phyloP scores from a whole-genome alignment of 805 yeast species.

The Saturnispora dispora region DNA sequence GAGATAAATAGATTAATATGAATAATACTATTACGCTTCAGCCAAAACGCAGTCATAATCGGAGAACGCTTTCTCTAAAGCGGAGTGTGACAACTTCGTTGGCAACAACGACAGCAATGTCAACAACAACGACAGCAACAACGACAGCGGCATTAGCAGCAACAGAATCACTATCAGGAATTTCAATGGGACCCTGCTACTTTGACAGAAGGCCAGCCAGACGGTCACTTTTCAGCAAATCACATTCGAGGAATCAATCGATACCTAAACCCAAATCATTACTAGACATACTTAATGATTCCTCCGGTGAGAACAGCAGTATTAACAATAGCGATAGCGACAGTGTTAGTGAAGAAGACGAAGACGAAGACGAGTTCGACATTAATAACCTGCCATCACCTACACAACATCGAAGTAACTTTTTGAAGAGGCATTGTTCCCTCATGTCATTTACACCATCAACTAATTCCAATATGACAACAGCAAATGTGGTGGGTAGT shows the following conservation, averaged over 20 bases:
- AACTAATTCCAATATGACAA: not conserved
- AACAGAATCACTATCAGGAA: not conserved
- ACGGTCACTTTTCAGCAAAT: not conserved
- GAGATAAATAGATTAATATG: not conserved
- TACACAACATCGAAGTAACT: constrained; percentile 3
- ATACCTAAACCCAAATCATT: not conserved
- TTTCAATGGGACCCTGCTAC: not conserved
- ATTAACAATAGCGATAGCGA: not conserved
- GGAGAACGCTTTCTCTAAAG: constrained; percentile 1
- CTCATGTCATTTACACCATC: constrained; percentile 1
- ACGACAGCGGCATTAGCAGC: not conserved
- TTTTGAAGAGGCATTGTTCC: constrained; percentile 1
- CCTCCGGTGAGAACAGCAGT: not conserved
- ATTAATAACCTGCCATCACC: constrained; percentile 2
- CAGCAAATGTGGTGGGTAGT: not conserved
- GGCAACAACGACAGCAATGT: not conserved
- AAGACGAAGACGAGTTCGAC: not conserved
- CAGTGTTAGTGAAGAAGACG: not conserved
- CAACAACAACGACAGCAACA: not conserved
- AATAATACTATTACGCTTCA: constrained; percentile 5
- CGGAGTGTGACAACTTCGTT: not conserved
- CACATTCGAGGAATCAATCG: not conserved
- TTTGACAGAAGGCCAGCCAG: not conserved
- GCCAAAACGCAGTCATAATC: constrained; percentile 2
- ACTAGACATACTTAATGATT: not conserved